A percentile compares a stretch with the other conserved stretches of the same genome.
These are phyloP conservation scores for Fusarium verticillioides DNA, from an alignment of 2,329 filamentous ascomycete species.

Conservation along the genomic window DNA sequence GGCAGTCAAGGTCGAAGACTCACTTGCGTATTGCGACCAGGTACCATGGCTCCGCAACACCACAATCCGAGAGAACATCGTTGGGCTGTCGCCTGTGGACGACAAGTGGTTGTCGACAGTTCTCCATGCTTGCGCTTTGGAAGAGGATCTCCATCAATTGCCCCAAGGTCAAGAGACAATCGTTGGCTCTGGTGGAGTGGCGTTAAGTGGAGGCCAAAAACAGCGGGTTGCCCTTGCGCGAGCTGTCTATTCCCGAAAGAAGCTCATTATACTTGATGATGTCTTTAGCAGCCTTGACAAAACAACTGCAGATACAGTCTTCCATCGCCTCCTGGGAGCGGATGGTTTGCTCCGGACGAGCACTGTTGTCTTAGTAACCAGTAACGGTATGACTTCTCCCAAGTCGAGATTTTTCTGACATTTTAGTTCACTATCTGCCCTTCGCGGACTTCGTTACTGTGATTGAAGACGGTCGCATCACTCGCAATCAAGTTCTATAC, in stretches of 20 bases:
- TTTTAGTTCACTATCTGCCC: conserved; percentile 39
- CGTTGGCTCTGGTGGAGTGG: conserved; percentile 55
- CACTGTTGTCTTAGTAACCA: conserved; percentile 46
- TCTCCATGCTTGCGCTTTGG: conserved; percentile 49
- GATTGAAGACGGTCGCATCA: conserved; percentile 34
- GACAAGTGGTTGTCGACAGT: conserved; percentile 46
- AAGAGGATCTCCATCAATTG: conserved; percentile 48
- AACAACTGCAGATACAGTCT: conserved; percentile 55
- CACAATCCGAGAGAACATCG: conserved; percentile 54
- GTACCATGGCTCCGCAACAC: conserved; percentile 57
- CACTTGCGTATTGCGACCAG: conserved; percentile 57
- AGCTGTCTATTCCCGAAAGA: conserved; percentile 55
- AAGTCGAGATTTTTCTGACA: background rate
- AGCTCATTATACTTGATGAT: conserved; percentile 59
- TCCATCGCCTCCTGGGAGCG: conserved; percentile 54
- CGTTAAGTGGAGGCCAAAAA: conserved; percentile 58
- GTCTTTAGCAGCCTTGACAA: conserved; percentile 58
- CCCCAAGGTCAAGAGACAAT: conserved; percentile 49
- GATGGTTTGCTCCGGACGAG: conserved; percentile 54
- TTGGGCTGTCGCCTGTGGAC: conserved; percentile 46
- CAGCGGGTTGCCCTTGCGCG: conserved; percentile 58
- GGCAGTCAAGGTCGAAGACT: conserved; percentile 37
- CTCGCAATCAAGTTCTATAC: conserved; percentile 42
- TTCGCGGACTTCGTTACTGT: conserved; percentile 43
- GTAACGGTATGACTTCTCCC: background rate